Percentiles rank a stretch among this genome's conserved stretches.
Conservation (phyloP, 2,329 filamentous ascomycete species). For the Cercospora brassicicola region DNA sequence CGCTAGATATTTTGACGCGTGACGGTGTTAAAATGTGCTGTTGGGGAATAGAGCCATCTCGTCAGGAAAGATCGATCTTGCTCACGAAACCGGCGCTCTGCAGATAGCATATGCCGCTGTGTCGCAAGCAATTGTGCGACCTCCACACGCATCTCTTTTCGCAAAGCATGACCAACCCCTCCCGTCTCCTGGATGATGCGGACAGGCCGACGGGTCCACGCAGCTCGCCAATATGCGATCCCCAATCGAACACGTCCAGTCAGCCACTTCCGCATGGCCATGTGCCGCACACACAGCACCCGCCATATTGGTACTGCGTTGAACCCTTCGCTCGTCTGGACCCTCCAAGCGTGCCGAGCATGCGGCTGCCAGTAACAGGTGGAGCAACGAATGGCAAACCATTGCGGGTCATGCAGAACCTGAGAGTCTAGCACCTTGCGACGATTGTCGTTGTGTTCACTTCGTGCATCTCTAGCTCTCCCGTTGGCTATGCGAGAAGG, state of each 20-base stretch:
- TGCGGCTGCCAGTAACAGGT: background rate
- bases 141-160: background rate
- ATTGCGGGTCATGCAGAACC: background rate
- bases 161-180: background rate
- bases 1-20: background rate
- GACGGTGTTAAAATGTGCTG: background rate
- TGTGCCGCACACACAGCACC: background rate
- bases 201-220: background rate
- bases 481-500: background rate
- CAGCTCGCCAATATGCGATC: background rate
- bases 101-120: background rate
- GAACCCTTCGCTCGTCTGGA: background rate
- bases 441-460: slow-evolving; percentile 1
- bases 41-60: background rate
- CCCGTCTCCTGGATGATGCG: background rate
- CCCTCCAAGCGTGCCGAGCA: background rate
- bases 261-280: background rate
- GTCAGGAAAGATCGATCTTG: background rate
- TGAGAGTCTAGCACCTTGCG: background rate
- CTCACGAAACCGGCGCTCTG: background rate
- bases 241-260: background rate
- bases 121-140: background rate
- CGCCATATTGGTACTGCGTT: background rate
- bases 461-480: background rate
- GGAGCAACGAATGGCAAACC: background rate